Conservation (phyloP, 2,329 filamentous ascomycete genomes). For the Cercospora brassicicola region DNA sequence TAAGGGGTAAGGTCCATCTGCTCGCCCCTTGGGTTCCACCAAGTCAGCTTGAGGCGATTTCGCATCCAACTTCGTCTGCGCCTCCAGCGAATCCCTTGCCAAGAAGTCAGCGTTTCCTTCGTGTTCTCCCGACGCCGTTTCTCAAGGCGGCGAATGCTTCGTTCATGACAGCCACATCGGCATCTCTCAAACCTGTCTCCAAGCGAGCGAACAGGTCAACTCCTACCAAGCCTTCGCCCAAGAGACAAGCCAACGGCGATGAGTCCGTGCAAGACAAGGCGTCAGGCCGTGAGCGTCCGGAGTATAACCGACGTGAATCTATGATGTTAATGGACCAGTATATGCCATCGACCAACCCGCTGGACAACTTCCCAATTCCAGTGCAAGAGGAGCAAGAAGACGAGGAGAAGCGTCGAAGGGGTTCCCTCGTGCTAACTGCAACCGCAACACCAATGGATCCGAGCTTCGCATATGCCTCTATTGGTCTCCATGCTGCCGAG, state of each 20-base stretch:
- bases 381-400: conserved; percentile 27
- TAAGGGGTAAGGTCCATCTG: conserved; percentile 89
- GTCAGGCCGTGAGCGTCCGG: conserved; percentile 30
- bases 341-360: conserved; percentile 42
- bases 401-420: conserved; percentile 28
- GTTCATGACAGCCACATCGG: conserved; percentile 89
- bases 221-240: conserved; percentile 20
- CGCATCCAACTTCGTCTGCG: conserved; percentile 45
- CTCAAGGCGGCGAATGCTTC: conserved; percentile 92
- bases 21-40: conserved; percentile 97
- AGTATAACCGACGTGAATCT: conserved; percentile 45
- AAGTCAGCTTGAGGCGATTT: conserved; percentile 79
- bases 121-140: conserved; percentile 84
- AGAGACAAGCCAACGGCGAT: conserved; percentile 17
- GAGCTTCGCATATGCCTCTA: conserved; percentile 45
- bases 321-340: conserved; percentile 54
- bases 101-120: conserved; percentile 84
- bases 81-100: conserved; percentile 84
- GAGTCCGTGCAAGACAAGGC: conserved; percentile 27
- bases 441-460: conserved; percentile 40
- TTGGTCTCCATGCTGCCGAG: conserved; percentile 51
- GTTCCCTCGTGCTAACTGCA: conserved; percentile 35
- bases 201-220: conserved; percentile 27
- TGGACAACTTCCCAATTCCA: conserved; percentile 35
- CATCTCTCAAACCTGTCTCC: conserved; percentile 39